Conservation (phyloP, 1,284 basidiomycete species). For the Ganoderma boninense region DNA sequence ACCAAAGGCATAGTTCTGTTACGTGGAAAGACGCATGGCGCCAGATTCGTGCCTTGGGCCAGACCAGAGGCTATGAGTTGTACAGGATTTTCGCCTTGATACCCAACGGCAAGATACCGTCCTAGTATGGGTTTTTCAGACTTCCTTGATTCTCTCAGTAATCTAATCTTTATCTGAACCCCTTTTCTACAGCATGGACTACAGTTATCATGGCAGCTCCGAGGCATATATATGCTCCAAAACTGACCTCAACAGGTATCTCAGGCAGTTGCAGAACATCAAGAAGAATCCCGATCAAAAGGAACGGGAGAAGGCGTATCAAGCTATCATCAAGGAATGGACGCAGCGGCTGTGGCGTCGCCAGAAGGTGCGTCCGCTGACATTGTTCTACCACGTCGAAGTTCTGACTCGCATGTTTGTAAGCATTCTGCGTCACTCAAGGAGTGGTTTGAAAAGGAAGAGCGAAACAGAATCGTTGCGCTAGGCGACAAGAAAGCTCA, state of each 20-base stretch:
- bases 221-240: not conserved
- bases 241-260: not conserved
- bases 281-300: not conserved
- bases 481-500: not conserved
- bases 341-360: not conserved
- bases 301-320: not conserved
- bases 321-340: not conserved
- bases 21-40: not conserved
- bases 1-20: not conserved
- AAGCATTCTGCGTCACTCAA: not conserved
- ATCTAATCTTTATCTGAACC: not conserved
- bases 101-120: not conserved
- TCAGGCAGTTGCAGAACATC: not conserved
- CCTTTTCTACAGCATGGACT: not conserved
- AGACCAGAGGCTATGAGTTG: not conserved
- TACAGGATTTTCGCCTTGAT: not conserved
- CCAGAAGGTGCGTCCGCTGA: not conserved
- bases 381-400: too few relatives aligned
- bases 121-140: not conserved
- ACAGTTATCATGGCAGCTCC: not conserved
- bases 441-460: not conserved
- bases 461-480: not conserved
- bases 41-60: not conserved
- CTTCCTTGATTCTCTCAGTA: not conserved
- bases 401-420: too few relatives aligned